Evolutionary conservation across 805 yeast genomes (phyloP), one percentile per base, ranked within the genome.

Genomic region (Barnettozyma sp.): DNA sequence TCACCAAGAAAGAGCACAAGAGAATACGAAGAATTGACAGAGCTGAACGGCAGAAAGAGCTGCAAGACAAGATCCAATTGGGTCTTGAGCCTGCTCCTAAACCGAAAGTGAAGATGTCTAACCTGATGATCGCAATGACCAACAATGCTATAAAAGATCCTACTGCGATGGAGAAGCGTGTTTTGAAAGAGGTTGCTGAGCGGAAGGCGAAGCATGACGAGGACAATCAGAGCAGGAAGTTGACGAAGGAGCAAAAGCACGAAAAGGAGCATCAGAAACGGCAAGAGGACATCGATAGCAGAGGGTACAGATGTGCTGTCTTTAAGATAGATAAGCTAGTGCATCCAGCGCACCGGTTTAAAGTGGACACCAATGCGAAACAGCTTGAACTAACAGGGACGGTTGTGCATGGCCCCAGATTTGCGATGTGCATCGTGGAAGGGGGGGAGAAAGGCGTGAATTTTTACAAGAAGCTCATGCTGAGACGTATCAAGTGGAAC

Each of bases 71-170:
- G 30, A 78, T 88, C 17, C 71, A 78, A 39, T 62, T 84, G 5
- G 98, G 98, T 0, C 59, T 88, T 14, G 84, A 81, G 31, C 82
- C 94, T 0, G 81, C 94, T 5, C 95, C 96, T 0, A 81, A 81
- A 6, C 94, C 96, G 3, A 92, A 90, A 56, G 82, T 92, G 18
- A 84, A 82, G 49, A 63, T 86, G 29, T 74, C 81, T 28, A 92
- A 90, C 54, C 68, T 92, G 57, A 84, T 86, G 87, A 81, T 71
- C 48, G 95, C 86, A 0, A 63, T 82, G 33, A 84, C 97, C 3
- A 76, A 83, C 47, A 94, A 84, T 39, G 85, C 92, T 6, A 81
- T 88, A 32, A 67, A 72, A 40, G 95, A 92, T 53, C 97, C 98
- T 1, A 90, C 97, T 0, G 75, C 75, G 4, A 79, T 87, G 46